These are phyloP conservation scores for Teratosphaeria destructans DNA, from an alignment of 2,329 filamentous ascomycete genomes.

Conservation along the genomic window DNA sequence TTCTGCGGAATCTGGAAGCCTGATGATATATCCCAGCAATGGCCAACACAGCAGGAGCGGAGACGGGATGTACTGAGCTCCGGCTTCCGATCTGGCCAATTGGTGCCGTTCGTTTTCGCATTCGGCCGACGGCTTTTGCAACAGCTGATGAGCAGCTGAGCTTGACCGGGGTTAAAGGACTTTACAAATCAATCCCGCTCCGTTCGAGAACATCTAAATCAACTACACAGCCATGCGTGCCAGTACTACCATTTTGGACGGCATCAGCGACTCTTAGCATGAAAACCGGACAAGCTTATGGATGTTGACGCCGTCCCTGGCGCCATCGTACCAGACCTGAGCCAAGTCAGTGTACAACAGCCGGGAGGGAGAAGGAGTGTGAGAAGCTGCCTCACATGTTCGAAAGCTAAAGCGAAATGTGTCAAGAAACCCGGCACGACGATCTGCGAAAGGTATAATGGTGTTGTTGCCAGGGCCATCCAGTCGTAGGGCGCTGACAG, in stretches of 20 bases:
- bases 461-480: background rate
- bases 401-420: slow-evolving; percentile 26
- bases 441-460: slow-evolving; percentile 18
- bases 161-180: background rate
- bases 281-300: background rate
- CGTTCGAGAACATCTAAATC: slow-evolving; percentile 1
- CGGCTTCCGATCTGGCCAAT: background rate
- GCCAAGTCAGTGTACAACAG: background rate
- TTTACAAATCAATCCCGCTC: background rate
- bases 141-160: background rate
- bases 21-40: background rate
- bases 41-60: background rate
- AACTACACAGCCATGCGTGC: background rate
- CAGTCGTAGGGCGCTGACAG: background rate
- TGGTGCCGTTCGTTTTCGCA: background rate
- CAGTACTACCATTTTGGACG: background rate
- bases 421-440: slow-evolving; percentile 13
- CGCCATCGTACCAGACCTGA: background rate
- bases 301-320: background rate
- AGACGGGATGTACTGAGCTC: background rate
- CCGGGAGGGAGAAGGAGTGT: slow-evolving; percentile 4
- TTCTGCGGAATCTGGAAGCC: background rate
- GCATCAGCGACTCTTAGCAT: background rate
- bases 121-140: background rate
- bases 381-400: slow-evolving; percentile 20